phyloP scores from a whole-genome alignment of 2,329 filamentous ascomycete species.

The Tolypocladium nubicola region DNA sequence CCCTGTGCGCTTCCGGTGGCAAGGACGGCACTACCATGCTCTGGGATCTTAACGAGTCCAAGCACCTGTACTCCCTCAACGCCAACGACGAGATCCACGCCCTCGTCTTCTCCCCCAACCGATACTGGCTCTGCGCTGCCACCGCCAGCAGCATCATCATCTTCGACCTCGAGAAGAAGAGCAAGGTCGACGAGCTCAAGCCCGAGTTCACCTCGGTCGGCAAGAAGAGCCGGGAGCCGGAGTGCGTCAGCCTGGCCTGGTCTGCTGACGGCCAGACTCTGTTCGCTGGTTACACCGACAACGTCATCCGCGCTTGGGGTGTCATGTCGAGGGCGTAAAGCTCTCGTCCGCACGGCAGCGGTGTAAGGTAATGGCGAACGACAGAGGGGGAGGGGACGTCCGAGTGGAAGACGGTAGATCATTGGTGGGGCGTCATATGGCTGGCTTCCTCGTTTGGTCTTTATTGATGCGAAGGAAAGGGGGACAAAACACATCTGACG shows the following conservation, averaged over 20 bases:
- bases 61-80: conserved; percentile 99
- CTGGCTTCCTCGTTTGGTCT: conserved; percentile 35
- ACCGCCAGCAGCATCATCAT: conserved; percentile 98
- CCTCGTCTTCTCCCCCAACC: conserved; percentile 99
- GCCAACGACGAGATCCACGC: conserved; percentile 99
- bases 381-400: not conserved
- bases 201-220: conserved; percentile 93
- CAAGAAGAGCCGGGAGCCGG: conserved; percentile 98
- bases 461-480: conserved; percentile 28
- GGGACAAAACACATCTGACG: conserved; percentile 21
- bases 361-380: conserved; percentile 2
- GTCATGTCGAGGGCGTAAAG: conserved; percentile 85
- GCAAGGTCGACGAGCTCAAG: conserved; percentile 99
- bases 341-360: conserved; percentile 9
- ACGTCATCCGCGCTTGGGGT: conserved; percentile 96
- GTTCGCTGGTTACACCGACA: conserved; percentile 99
- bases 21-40: conserved; percentile 99
- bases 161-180: conserved; percentile 99
- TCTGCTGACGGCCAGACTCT: conserved; percentile 96
- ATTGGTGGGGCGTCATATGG: conserved; percentile 34
- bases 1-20: conserved; percentile 95
- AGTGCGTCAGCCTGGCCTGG: conserved; percentile 97
- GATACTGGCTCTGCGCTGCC: conserved; percentile 99
- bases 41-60: conserved; percentile 99
- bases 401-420: conserved; percentile 22